These are phyloP conservation scores for Clonostachys chloroleuca DNA, from an alignment of 2,329 filamentous ascomycete genomes.

Conservation along the genomic window DNA sequence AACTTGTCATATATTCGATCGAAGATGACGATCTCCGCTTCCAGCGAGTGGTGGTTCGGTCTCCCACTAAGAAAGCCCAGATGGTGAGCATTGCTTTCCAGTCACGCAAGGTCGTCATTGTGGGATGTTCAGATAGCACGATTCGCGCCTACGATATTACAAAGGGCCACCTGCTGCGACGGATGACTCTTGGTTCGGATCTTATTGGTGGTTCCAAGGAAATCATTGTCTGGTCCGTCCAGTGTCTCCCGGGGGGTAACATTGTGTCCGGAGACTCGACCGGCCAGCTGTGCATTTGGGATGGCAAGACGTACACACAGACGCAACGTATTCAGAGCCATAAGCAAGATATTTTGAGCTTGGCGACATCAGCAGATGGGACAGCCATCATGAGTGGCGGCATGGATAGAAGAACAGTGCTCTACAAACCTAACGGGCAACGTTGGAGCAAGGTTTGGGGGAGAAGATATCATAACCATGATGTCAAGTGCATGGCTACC, in stretches of 20 bases:
- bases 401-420: conserved; percentile 82
- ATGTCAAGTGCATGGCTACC: conserved; percentile 90
- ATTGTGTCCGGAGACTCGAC: conserved; percentile 95
- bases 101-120: conserved; percentile 74
- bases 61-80: conserved; percentile 78
- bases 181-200: conserved; percentile 82
- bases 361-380: conserved; percentile 79
- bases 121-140: conserved; percentile 94
- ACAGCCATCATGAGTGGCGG: conserved; percentile 82
- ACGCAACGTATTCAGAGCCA: conserved; percentile 83
- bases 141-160: conserved; percentile 87
- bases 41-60: conserved; percentile 68
- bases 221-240: conserved; percentile 90
- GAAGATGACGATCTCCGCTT: conserved; percentile 81
- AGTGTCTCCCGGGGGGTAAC: conserved; percentile 79
- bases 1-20: conserved; percentile 81
- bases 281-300: conserved; percentile 90
- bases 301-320: conserved; percentile 86
- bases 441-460: conserved; percentile 87
- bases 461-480: conserved; percentile 83
- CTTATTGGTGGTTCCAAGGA: conserved; percentile 74
- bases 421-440: conserved; percentile 67
- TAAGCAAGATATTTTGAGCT: conserved; percentile 82
- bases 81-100: conserved; percentile 92
- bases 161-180: conserved; percentile 70